Conservation (phyloP, 1,284 basidiomycete genomes). For the Xanthoconium separans region DNA sequence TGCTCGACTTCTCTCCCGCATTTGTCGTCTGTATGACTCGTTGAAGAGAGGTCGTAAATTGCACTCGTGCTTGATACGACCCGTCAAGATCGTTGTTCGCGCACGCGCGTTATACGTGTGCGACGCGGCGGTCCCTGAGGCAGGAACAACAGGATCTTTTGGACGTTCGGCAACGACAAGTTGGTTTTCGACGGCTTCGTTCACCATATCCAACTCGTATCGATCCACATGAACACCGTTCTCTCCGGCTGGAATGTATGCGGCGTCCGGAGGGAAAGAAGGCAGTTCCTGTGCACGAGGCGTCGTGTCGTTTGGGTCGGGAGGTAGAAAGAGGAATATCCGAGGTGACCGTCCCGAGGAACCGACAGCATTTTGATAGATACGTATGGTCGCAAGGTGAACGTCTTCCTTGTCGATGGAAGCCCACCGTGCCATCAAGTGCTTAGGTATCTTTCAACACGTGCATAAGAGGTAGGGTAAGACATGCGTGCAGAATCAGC, state of each 20-base stretch:
- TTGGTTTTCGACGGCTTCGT: slow-evolving; percentile 73
- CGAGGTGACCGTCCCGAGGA: slow-evolving; percentile 51
- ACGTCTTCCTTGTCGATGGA: slow-evolving; percentile 52
- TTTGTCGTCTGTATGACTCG: slow-evolving; percentile 55
- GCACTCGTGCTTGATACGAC: slow-evolving; percentile 74
- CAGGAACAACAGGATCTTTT: slow-evolving; percentile 53
- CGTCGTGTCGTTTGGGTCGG: slow-evolving; percentile 48
- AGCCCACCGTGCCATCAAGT: slow-evolving; percentile 70
- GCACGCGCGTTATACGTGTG: slow-evolving; percentile 47
- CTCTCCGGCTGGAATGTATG: slow-evolving; percentile 40
- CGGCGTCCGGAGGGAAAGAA: slow-evolving; percentile 35
- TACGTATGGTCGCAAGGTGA: slow-evolving; percentile 71
- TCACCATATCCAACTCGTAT: slow-evolving; percentile 78
- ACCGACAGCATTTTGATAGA: slow-evolving; percentile 54
- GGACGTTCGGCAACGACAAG: slow-evolving; percentile 74
- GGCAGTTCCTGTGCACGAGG: slow-evolving; percentile 31
- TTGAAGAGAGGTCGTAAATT: slow-evolving; percentile 60
- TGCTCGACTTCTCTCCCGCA: slow-evolving; percentile 58
- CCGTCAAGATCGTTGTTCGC: slow-evolving; percentile 71
- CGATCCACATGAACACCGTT: slow-evolving; percentile 51
- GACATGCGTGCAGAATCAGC: neutral
- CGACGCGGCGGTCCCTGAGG: slow-evolving; percentile 37
- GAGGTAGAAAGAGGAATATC: slow-evolving; percentile 67
- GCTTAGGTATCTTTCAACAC: slow-evolving; percentile 58
- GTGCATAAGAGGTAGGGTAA: slow-evolving; percentile 5